Conservation (phyloP, 2,329 filamentous ascomycete species). For the Colletotrichum sp. region DNA sequence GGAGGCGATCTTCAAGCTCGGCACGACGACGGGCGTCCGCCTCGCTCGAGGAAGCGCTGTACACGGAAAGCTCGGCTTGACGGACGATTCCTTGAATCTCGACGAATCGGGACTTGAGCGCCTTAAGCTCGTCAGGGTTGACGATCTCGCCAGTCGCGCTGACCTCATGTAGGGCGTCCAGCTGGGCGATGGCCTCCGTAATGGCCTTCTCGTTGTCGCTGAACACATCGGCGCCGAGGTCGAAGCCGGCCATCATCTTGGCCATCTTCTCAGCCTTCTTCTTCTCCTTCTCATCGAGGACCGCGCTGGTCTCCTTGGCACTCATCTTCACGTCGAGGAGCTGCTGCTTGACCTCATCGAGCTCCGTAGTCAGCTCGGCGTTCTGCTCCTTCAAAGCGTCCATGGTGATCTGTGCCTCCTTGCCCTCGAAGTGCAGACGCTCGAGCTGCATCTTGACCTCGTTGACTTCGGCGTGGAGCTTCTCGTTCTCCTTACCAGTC, state of each 20-base stretch:
- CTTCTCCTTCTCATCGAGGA: conserved; percentile 96
- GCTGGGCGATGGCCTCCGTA: conserved; percentile 79
- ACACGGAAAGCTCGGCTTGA: conserved; percentile 88
- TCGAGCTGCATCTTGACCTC: conserved; percentile 97
- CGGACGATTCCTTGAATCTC: conserved; percentile 92
- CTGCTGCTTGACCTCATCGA: conserved; percentile 96
- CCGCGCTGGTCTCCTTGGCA: conserved; percentile 88
- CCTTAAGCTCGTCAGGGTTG: conserved; percentile 79
- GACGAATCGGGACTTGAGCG: conserved; percentile 78
- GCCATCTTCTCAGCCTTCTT: conserved; percentile 99
- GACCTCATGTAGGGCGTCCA: conserved; percentile 80
- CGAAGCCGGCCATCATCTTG: conserved; percentile 99
- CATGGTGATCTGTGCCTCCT: conserved; percentile 97
- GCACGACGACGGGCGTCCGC: conserved; percentile 70
- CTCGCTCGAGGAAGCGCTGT: conserved; percentile 69
- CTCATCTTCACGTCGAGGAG: conserved; percentile 96
- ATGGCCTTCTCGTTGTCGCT: conserved; percentile 91
- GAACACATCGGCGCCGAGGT: conserved; percentile 90
- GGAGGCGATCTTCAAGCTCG: conserved; percentile 79
- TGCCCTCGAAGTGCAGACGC: conserved; percentile 92
- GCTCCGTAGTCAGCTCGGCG: conserved; percentile 84
- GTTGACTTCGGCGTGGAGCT: conserved; percentile 83
- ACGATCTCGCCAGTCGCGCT: conserved; percentile 80
- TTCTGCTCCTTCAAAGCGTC: conserved; percentile 97
- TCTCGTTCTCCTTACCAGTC: conserved; percentile 89